Percentiles rank a stretch among this genome's conserved stretches.
These are phyloP conservation scores for Tetrahymena elliotti DNA, from an alignment of 73 alveolate species.

Conservation along the genomic window DNA sequence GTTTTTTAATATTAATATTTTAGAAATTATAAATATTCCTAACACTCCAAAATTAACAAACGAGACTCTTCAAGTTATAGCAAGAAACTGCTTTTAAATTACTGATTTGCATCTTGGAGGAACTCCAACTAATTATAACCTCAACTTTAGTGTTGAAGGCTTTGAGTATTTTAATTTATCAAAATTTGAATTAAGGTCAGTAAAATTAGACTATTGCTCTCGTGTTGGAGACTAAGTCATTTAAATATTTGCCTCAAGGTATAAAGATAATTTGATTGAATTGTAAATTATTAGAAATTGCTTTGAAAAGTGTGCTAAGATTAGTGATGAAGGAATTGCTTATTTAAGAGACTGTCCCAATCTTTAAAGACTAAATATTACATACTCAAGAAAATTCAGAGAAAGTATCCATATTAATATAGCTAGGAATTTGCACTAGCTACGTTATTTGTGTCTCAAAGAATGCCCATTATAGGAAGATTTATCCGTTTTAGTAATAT, in stretches of 20 bases:
- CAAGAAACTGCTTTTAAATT: constrained; percentile 8
- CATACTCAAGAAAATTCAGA: constrained; percentile 20
- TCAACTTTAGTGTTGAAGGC: constrained; percentile 1
- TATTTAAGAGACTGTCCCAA: neutral
- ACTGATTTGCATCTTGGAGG: constrained; percentile 22
- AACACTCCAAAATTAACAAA: constrained; percentile 27
- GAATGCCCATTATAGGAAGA: constrained; percentile 29
- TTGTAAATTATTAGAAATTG: constrained; percentile 9
- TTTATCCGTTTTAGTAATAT: neutral
- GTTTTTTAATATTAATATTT: neutral
- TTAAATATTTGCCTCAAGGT: neutral
- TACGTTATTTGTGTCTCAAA: constrained; percentile 11
- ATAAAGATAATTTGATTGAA: neutral
- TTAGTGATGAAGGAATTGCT: constrained; percentile 20
- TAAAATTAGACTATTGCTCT: constrained; percentile 5
- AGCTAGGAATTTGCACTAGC: neutral
- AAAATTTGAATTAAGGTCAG: neutral
- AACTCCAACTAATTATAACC: constrained; percentile 5
- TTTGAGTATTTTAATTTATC: neutral
- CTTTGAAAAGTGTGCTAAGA: constrained; percentile 36
- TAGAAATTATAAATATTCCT: neutral
- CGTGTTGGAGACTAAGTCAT: constrained; percentile 22
- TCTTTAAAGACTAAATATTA: constrained; percentile 2
- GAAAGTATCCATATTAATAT: constrained; percentile 1
- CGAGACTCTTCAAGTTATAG: constrained; percentile 1